A percentile compares a stretch with the other conserved stretches of the same genome.
Evolutionary conservation across 1,284 basidiomycete genomes (phyloP).

Genomic region (Cryptococcus sp.): DNA sequence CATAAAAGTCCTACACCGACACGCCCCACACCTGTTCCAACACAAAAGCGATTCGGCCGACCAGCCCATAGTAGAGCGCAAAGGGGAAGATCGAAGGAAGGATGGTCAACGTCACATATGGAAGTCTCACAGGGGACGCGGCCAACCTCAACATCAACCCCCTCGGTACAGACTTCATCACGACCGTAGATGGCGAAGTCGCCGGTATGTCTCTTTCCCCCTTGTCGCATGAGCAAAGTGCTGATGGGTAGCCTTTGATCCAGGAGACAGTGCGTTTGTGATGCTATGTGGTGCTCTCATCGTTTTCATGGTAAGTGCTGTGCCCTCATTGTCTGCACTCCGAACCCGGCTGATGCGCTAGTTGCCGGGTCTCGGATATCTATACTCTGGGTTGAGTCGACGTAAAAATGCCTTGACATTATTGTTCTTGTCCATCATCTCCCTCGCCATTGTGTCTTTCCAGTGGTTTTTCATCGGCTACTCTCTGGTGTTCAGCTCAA

Average conservation of each 20-base stretch:
- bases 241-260: constrained; percentile 52
- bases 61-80: too few species aligned
- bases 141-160: constrained; percentile 16
- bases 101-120: constrained; percentile 14
- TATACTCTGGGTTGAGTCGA: constrained; percentile 80
- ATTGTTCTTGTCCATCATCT: constrained; percentile 55
- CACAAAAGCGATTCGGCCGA: too few species aligned
- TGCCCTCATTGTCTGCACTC: neutral
- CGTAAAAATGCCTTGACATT: constrained; percentile 56
- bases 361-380: constrained; percentile 64
- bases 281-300: constrained; percentile 74
- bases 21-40: too few species aligned
- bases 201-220: constrained; percentile 4
- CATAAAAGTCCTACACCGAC: too few species aligned
- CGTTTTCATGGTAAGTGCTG: constrained; percentile 48
- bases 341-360: constrained; percentile 31
- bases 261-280: constrained; percentile 78
- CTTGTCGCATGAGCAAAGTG: neutral
- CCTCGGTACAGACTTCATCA: constrained; percentile 27
- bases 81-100: neutral
- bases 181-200: constrained; percentile 16
- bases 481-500: constrained; percentile 70
- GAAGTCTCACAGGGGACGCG: constrained; percentile 6
- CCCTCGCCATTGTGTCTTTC: constrained; percentile 66
- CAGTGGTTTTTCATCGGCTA: constrained; percentile 89